These are phyloP conservation scores for Debaryomyces fabryi DNA, from an alignment of 1,139 yeast species.

Conservation along the genomic window DNA sequence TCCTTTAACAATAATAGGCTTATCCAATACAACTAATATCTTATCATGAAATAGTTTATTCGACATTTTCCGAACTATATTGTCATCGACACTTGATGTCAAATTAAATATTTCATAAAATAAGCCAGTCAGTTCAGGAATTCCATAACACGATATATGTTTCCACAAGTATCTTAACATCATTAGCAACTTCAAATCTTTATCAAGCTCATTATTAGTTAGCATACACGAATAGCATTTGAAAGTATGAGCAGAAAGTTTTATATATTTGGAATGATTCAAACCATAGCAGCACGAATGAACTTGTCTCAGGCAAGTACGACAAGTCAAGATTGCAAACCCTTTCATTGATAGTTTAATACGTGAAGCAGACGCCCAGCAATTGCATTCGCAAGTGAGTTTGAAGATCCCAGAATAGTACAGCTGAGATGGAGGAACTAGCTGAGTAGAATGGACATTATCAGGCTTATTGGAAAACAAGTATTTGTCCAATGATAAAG, in stretches of 20 bases:
- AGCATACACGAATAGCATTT: conserved; percentile 22
- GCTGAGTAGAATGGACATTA: conserved; percentile 9
- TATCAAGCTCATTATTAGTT: conserved; percentile 9
- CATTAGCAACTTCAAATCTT: conserved; percentile 17
- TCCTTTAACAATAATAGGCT: conserved; percentile 11
- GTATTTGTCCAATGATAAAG: conserved; percentile 15
- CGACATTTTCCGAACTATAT: conserved; percentile 13
- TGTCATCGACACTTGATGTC: conserved; percentile 4
- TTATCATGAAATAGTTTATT: conserved; percentile 21
- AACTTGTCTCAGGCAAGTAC: conserved; percentile 15
- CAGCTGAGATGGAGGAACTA: not conserved
- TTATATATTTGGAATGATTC: conserved; percentile 4
- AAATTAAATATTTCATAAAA: conserved; percentile 14
- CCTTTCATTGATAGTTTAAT: conserved; percentile 6
- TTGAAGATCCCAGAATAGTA: not conserved
- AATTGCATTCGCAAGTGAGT: conserved; percentile 7
- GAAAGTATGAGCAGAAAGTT: not conserved
- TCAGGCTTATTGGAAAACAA: conserved; percentile 8
- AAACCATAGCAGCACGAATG: conserved; percentile 22
- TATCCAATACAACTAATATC: conserved; percentile 14
- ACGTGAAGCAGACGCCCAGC: not conserved
- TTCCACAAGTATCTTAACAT: conserved; percentile 23
- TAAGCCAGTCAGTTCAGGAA: conserved; percentile 18
- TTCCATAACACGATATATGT: conserved; percentile 13
- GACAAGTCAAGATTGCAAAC: conserved; percentile 12